A percentile compares a stretch with the other conserved stretches of the same genome.
Conservation (phyloP, 768 basidiomycete species). For the Tylopilus cervinicoccineus region DNA sequence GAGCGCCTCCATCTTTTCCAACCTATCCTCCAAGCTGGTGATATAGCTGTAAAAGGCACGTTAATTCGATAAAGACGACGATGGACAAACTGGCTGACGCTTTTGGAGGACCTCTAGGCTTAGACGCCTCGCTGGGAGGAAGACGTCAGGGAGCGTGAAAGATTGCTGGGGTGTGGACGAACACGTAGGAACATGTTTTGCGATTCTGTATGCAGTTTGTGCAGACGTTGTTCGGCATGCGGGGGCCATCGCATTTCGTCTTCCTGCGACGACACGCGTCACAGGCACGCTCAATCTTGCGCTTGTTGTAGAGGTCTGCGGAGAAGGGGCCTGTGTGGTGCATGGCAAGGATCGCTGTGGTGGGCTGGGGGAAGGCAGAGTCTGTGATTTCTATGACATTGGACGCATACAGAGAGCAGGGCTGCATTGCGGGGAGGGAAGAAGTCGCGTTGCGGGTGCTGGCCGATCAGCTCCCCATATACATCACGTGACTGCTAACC, state of each 20-base stretch:
- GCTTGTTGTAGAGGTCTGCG: conserved; percentile 32
- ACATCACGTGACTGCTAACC: no score
- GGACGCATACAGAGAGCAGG: conserved; percentile 19
- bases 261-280: conserved; percentile 57
- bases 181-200: conserved; percentile 61
- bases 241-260: conserved; percentile 58
- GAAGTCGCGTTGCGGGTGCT: no score
- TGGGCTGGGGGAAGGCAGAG: conserved; percentile 2
- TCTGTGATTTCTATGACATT: conserved; percentile 30
- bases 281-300: conserved; percentile 53
- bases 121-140: conserved; percentile 51
- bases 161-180: conserved; percentile 20
- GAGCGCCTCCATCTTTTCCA: conserved; percentile 53
- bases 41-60: conserved; percentile 42
- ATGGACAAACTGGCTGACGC: conserved; percentile 40
- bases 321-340: conserved; percentile 5
- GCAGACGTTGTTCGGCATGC: conserved; percentile 47
- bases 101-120: conserved; percentile 65
- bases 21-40: conserved; percentile 52
- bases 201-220: conserved; percentile 52
- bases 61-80: background rate
- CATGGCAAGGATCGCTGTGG: conserved; percentile 8
- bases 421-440: conserved; percentile 12
- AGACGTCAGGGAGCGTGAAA: conserved; percentile 1
- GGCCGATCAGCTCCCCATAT: no score